Evolutionary conservation across 768 basidiomycete genomes (phyloP).

Genomic region (Omphalotus guepiniiformis): DNA sequence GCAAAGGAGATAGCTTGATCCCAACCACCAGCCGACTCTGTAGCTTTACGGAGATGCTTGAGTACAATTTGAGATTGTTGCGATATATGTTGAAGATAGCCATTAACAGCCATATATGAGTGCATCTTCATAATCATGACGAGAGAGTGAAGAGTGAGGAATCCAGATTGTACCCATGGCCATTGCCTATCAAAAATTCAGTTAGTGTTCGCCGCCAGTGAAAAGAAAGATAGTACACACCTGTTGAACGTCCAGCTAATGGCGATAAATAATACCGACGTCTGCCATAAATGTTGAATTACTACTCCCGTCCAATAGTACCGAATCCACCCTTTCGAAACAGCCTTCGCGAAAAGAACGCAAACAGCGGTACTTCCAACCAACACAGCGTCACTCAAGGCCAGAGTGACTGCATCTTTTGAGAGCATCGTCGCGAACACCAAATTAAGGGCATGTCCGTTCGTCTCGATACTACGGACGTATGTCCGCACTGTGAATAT

Average conservation of each 20-base stretch:
- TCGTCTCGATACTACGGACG: slow-evolving; percentile 70
- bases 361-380: slow-evolving; percentile 72
- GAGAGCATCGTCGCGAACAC: slow-evolving; percentile 87
- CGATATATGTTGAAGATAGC: slow-evolving; percentile 61
- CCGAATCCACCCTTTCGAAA: slow-evolving; percentile 74
- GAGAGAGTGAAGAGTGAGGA: slow-evolving; percentile 81
- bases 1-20: slow-evolving; percentile 55
- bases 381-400: slow-evolving; percentile 78
- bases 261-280: slow-evolving; percentile 62
- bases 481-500: slow-evolving; percentile 78
- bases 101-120: slow-evolving; percentile 88
- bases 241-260: slow-evolving; percentile 90
- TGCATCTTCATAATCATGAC: slow-evolving; percentile 97
- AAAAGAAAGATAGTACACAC: neutral
- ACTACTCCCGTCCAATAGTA: slow-evolving; percentile 75
- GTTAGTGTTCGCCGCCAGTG: neutral
- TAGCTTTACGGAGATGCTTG: slow-evolving; percentile 40
- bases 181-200: slow-evolving; percentile 84
- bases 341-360: slow-evolving; percentile 77
- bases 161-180: slow-evolving; percentile 98
- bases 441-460: slow-evolving; percentile 72
- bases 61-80: slow-evolving; percentile 43
- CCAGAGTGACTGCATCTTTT: slow-evolving; percentile 76
- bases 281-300: slow-evolving; percentile 81
- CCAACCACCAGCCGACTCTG: slow-evolving; percentile 61